Evolutionary conservation across 2,329 filamentous ascomycete species (phyloP).

Genomic region (Ceratocystis papillata): DNA sequence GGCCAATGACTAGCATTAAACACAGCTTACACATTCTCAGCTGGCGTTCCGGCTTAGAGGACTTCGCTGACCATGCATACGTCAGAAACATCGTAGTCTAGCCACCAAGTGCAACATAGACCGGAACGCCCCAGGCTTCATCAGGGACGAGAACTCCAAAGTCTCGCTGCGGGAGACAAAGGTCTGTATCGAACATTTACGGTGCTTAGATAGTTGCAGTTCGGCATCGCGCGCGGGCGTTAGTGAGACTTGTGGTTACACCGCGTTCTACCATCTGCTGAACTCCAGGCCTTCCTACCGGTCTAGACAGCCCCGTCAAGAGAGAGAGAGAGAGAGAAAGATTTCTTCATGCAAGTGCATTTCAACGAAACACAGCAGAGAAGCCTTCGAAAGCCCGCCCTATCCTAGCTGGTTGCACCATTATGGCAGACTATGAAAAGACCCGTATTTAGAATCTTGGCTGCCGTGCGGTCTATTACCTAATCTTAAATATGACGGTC

Average conservation of each 20-base stretch:
- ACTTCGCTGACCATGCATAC: constrained; percentile 45
- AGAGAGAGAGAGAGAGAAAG: constrained; percentile 37
- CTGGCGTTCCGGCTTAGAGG: constrained; percentile 54
- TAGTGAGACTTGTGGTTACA: constrained; percentile 44
- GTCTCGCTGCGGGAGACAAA: constrained; percentile 41
- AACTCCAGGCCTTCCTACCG: constrained; percentile 41
- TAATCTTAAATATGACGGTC: constrained; percentile 52
- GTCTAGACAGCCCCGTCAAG: constrained; percentile 44
- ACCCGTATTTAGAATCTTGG: constrained; percentile 36
- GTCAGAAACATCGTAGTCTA: constrained; percentile 49
- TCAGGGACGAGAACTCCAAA: constrained; percentile 38
- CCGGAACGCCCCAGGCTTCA: constrained; percentile 45
- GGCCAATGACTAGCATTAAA: constrained; percentile 39
- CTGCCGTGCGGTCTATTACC: constrained; percentile 55
- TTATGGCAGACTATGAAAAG: constrained; percentile 48
- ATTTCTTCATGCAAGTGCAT: constrained; percentile 53
- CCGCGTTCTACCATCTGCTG: constrained; percentile 54
- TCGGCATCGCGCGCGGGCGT: constrained; percentile 35
- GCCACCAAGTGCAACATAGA: constrained; percentile 55
- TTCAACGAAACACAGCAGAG: constrained; percentile 54
- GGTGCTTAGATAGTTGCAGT: constrained; percentile 28
- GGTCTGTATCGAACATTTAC: constrained; percentile 40
- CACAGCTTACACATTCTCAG: constrained; percentile 45
- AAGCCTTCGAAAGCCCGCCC: constrained; percentile 39
- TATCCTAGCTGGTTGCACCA: constrained; percentile 57